Evolutionary conservation across 1,284 basidiomycete species (phyloP), one percentile per base, ranked within the genome.

Genomic region (Omphalotus olearius): DNA sequence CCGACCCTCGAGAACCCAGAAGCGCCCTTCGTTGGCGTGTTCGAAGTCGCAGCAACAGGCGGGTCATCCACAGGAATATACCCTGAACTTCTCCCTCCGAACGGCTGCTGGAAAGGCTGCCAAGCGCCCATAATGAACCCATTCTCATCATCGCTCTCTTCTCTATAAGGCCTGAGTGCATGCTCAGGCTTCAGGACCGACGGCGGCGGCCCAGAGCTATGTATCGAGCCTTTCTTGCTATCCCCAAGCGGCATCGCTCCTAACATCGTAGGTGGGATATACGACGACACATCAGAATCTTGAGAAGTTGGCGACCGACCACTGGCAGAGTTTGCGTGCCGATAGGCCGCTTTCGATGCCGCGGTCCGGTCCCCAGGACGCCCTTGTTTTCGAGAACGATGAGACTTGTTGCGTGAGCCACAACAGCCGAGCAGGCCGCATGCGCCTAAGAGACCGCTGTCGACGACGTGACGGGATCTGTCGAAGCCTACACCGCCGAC

Each of bases 61-160:
- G 57, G 45, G 35, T 68, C 67, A 14, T 65, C 56, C 44, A 86
- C 65, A n/a, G 74, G 63, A 44, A 68, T 59, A 68, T 83, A 78
- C 0, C 80, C 81, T 35, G 72, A 64, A 11, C 76, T 71, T 0
- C 75, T 41, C 7, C 4, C 30, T 13, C 30, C 30, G 9, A 33
- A 33, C 30, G 30, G 7, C 16, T 44, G 53, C 25, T 53, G 55
- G 71, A 83, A 87, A 30, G 83, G 80, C 60, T 87, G 83, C 88
- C 88, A 91, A 18, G 90, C 85, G 41, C 82, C 83, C 87, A 93
- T 92, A 60, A 92, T 92, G 58, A 76, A 87, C 14, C 87, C 85
- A 26, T 71, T 78, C 60, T 92, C 90, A 60, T 91, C 87, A 25
- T 82, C 88, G 58, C 78, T 86, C 36, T 89, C 87, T 63, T 91